These are phyloP conservation scores for Fusarium hainanense DNA, from an alignment of 2,329 filamentous ascomycete genomes.

Conservation along the genomic window DNA sequence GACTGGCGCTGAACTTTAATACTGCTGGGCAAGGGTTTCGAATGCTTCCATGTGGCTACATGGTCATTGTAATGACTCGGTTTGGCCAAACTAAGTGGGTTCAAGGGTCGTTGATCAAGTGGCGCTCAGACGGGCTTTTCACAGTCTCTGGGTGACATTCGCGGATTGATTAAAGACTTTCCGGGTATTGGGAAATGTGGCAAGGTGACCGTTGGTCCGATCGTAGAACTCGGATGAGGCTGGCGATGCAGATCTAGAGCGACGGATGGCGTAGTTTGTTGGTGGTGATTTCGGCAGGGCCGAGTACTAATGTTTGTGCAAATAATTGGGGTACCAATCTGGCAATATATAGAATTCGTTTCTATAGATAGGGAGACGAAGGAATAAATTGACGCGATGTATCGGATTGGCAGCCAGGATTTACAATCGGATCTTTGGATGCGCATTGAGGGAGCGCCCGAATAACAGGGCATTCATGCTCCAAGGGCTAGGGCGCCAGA, in stretches of 20 bases:
- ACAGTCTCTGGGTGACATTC: neutral
- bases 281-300: neutral
- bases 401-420: neutral
- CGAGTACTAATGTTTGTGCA: neutral
- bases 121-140: neutral
- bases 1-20: constrained; percentile 18
- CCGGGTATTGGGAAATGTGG: neutral
- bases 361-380: neutral
- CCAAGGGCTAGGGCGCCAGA: too few relatives aligned
- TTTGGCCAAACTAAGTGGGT: neutral
- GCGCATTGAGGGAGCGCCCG: too few relatives aligned
- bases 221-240: neutral
- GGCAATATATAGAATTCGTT: neutral
- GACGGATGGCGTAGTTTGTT: neutral
- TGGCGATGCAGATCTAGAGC: neutral
- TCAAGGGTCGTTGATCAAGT: constrained; percentile 4
- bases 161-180: neutral
- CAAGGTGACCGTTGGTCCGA: neutral
- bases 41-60: constrained; percentile 3
- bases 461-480: too few relatives aligned
- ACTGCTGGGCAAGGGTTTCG: neutral
- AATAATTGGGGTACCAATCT: neutral
- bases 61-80: constrained; percentile 11
- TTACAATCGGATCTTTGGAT: accelerated
- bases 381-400: neutral